Percentiles rank a stretch among this genome's conserved stretches.
phyloP scores from a whole-genome alignment of 2,329 filamentous ascomycete genomes.

The Colletotrichum tofieldiae region DNA sequence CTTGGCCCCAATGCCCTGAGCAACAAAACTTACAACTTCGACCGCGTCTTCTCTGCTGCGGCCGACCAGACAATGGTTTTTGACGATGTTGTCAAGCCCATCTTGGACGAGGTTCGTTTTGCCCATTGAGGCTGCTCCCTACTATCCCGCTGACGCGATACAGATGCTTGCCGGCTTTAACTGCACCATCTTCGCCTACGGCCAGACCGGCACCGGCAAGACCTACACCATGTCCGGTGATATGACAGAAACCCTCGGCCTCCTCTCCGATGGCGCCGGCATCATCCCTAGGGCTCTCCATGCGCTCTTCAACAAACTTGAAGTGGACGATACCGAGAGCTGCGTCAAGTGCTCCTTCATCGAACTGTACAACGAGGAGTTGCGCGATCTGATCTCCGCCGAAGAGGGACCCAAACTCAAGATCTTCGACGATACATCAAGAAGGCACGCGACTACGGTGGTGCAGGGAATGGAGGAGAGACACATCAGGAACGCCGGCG shows the following conservation, averaged over 20 bases:
- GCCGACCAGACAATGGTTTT: constrained; percentile 96
- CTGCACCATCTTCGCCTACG: constrained; percentile 98
- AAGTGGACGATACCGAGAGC: constrained; percentile 83
- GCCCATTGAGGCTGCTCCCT: constrained; percentile 14
- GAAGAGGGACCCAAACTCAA: constrained; percentile 92
- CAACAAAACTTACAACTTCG: constrained; percentile 97
- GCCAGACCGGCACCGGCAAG: constrained; percentile 97
- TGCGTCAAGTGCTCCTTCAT: constrained; percentile 99
- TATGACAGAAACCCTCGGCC: constrained; percentile 88
- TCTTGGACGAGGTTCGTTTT: constrained; percentile 85
- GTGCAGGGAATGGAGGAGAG: constrained; percentile 99
- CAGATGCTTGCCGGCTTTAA: constrained; percentile 96
- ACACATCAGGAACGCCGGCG: constrained; percentile 87
- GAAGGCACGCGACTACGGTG: constrained; percentile 86
- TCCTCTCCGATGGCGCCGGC: constrained; percentile 91
- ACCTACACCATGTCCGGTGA: constrained; percentile 99
- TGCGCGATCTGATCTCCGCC: constrained; percentile 87
- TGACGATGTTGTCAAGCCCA: constrained; percentile 94
- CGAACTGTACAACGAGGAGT: constrained; percentile 97
- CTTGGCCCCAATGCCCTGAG: constrained; percentile 94
- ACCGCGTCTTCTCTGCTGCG: constrained; percentile 95
- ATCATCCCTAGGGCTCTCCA: constrained; percentile 95
- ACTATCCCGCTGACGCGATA: constrained; percentile 22
- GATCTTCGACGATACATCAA: constrained; percentile 92
- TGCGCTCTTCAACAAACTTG: constrained; percentile 87